phyloP scores from a whole-genome alignment of 73 alveolate genomes.

The Paraurostyla sp. region DNA sequence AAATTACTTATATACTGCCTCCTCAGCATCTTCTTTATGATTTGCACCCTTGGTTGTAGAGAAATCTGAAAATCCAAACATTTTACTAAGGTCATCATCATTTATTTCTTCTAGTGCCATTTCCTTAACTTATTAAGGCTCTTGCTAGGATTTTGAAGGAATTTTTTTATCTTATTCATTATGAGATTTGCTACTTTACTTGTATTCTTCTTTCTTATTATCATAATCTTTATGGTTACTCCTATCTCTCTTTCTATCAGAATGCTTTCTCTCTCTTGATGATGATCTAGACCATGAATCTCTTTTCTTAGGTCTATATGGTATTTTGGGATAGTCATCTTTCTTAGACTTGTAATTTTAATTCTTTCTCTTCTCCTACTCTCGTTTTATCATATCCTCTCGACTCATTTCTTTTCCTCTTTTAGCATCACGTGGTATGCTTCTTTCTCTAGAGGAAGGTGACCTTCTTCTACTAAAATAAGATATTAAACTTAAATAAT shows the following conservation, averaged over 20 bases:
- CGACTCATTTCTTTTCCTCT: conserved; percentile 5
- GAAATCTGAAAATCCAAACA: conserved; percentile 56
- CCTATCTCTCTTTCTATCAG: not conserved
- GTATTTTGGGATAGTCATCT: not conserved
- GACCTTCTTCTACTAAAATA: conserved; percentile 8
- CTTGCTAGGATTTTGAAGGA: not conserved
- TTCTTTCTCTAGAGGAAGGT: not conserved
- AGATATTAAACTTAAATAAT: not conserved
- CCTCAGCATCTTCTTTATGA: conserved; percentile 46
- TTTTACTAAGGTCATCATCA: not conserved
- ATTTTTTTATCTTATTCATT: not conserved
- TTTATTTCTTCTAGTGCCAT: not conserved
- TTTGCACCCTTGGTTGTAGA: conserved; percentile 23
- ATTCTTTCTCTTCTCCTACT: not conserved
- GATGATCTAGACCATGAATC: too few relatives aligned
- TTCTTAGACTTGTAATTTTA: not conserved
- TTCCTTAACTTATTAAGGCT: not conserved
- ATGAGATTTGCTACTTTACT: too few relatives aligned
- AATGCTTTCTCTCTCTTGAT: too few relatives aligned
- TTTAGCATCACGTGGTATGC: not conserved
- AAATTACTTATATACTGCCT: conserved; percentile 37
- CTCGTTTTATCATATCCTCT: conserved; percentile 37
- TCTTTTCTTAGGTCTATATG: conserved; percentile 1
- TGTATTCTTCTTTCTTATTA: not conserved
- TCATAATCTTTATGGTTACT: not conserved